phyloP scores from a whole-genome alignment of 139 green algal genomes.

The Chlamydomonas asymmetrica region DNA sequence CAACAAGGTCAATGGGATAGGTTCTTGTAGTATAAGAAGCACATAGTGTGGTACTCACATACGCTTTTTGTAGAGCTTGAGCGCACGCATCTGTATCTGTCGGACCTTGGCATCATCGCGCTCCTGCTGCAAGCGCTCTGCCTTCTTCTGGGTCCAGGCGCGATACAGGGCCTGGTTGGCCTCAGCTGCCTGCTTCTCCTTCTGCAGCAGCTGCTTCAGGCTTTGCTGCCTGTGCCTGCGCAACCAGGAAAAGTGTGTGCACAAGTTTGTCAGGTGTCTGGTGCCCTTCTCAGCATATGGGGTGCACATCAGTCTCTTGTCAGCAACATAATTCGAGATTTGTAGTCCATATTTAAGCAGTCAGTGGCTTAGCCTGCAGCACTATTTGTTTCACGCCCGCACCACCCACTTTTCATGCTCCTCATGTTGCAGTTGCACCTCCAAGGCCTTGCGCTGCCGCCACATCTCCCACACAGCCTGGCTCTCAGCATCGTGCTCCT shows the following conservation, averaged over 20 bases:
- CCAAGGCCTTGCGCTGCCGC: conserved; percentile 24
- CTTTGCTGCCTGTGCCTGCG: neutral
- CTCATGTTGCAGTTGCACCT: conserved; percentile 6
- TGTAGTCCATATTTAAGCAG: neutral
- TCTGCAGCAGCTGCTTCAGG: conserved; percentile 3
- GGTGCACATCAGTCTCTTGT: neutral
- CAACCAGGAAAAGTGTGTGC: neutral
- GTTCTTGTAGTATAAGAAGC: neutral
- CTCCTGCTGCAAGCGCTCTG: conserved; percentile 4
- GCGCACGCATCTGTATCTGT: conserved; percentile 23
- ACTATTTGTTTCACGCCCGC: neutral
- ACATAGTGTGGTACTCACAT: conserved; percentile 1
- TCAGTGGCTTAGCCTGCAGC: neutral
- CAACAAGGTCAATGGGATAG: neutral
- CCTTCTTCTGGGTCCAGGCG: conserved; percentile 3
- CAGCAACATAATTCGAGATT: neutral
- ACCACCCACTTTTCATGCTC: conserved; percentile 4
- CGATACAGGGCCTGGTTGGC: neutral
- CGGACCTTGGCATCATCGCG: conserved; percentile 19
- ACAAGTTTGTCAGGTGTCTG: neutral
- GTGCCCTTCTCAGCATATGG: neutral
- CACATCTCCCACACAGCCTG: conserved; percentile 20
- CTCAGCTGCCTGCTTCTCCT: too few species aligned
- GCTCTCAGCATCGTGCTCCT: conserved; percentile 13
- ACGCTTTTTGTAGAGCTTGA: conserved; percentile 10